These are phyloP conservation scores for Friedmanniomyces simplex DNA, from an alignment of 495 filamentous ascomycete genomes.

Conservation along the genomic window DNA sequence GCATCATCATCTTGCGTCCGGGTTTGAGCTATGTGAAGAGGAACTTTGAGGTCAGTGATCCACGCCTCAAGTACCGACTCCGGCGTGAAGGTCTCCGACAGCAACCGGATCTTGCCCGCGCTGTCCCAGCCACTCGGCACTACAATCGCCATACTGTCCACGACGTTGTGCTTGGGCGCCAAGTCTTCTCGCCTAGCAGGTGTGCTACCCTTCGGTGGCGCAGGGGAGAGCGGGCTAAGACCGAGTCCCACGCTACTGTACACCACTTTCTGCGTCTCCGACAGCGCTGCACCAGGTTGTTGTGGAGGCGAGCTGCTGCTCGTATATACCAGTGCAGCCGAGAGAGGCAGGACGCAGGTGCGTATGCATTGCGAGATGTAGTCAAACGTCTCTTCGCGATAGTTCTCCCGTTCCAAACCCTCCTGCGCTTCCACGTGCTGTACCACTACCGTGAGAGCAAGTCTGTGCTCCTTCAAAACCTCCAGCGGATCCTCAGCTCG, in stretches of 20 bases:
- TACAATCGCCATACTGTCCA: conserved; percentile 88
- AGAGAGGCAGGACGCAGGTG: conserved; percentile 16
- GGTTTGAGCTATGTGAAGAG: background rate
- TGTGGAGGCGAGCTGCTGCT: conserved; percentile 2
- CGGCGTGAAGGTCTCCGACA: conserved; percentile 89
- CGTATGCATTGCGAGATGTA: conserved; percentile 23
- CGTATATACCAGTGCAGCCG: conserved; percentile 17
- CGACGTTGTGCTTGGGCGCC: conserved; percentile 84
- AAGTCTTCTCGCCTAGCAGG: conserved; percentile 3
- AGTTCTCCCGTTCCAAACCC: conserved; percentile 17
- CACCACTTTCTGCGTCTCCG: conserved; percentile 16
- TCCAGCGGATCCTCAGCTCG: conserved; percentile 11
- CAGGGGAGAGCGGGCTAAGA: conserved; percentile 10
- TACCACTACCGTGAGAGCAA: conserved; percentile 10
- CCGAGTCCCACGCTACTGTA: conserved; percentile 12
- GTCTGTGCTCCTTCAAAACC: conserved; percentile 13
- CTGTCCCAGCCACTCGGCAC: conserved; percentile 97
- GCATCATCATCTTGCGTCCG: background rate
- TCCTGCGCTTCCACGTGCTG: conserved; percentile 20
- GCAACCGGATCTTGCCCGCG: conserved; percentile 91
- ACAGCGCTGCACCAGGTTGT: conserved; percentile 13
- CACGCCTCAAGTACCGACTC: conserved; percentile 42
- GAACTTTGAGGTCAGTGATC: conserved; percentile 3
- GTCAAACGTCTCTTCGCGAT: conserved; percentile 23
- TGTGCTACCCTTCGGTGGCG: conserved; percentile 2